Base-by-base conservation (phyloP, 495 filamentous ascomycete genomes). In the Aspergillus leporis region DNA sequence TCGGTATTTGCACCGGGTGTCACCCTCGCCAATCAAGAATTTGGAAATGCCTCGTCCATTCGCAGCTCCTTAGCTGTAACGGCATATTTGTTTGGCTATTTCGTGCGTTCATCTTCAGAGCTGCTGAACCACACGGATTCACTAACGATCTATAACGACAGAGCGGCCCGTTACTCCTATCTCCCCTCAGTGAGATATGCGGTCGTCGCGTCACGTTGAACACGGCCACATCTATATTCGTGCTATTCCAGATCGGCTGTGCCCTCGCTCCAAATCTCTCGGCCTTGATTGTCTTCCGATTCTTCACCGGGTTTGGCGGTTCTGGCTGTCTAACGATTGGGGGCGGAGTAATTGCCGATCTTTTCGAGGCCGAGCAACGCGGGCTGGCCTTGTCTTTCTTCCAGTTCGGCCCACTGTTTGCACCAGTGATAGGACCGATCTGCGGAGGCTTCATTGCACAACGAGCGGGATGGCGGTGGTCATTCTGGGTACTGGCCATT, bases 221-320 rank as follows among this genome's bases (percentile, higher is more conserved):
- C 56, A 56, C 51, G 58, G 68, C 70, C 48, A 78, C 79, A 55
- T 55, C 68, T 47, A 69, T 80, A 32, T 79, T 81, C 50, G 64
- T 79, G 7, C 56, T 81, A 8, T 89, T 85, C 80, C 85, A 87
- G 56, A 86, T 91, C 28, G 87, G 87, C 0, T 89, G 87, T 62
- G 88, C 88, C 4, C 70, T 90, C 10, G 77, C 87, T 0, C 84
- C 84, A 0, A 85, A 80, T 46, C 75, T 90, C 30, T 59, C 61
- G 4, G 61, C 74, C 0, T 71, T 90, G 16, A 85, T 90, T 22
- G 77, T 86, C 7, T 89, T 88, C 65, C 86, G 88, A 2, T 79
- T 90, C 30, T 67, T 89, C 2, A 73, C 78, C 14, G 89, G 88
- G 0, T 70, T 85, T 21, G 87, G 85, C 36, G 88, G 85, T 14